Base-by-base conservation (phyloP, 2,329 filamentous ascomycete species). In the Ophiostoma sp. region DNA sequence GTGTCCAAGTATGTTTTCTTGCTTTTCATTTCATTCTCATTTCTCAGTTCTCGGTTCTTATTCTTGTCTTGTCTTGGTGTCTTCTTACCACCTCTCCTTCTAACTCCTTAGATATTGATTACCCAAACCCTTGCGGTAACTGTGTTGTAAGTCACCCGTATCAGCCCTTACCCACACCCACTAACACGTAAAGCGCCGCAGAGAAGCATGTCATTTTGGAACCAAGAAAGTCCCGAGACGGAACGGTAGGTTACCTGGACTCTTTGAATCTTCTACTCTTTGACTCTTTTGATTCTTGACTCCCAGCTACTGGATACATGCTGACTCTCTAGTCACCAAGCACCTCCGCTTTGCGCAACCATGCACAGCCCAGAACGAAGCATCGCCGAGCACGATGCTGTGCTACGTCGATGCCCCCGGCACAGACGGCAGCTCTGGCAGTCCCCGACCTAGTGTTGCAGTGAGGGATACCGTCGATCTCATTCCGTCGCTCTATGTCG, bases 1-100 rank as follows among this genome's bases (percentile, higher is more conserved):
- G 66, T 80, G 78, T 70, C 74, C 75, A 27, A 75, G 78, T 79
- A 74, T 66, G 73, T 71, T 2, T 38, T 11, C 47, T 27, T 27
- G 27, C 27, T 27, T 27, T 27, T 27, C 27, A 27, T 27, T 27
- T 27, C 27, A 1, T 27, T 27, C 27, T 27, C 27, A 27, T 27
- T 27, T 27, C 27, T 27, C 27, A 27, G 27, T 27, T 27, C 27
- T 27, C 27, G 2, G 27, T 27, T 27, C 2, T 47, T 18, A 7
- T n/a, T 52, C 49, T 52, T 52, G 27, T 52, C 27, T 27, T 27
- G 27, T 27, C 27, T 27, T 27, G 27, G 27, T 27, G 27, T 52
- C 49, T 52, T 52, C 49, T 44, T 44, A 44, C 42, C 6, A 3
- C 42, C 11, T 44, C 42, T 44, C 42, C 42, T 44, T 6, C 42